Evolutionary conservation across 768 basidiomycete genomes (phyloP), one percentile per base, ranked within the genome.

Genomic region (Xerocomellus amylosporus): DNA sequence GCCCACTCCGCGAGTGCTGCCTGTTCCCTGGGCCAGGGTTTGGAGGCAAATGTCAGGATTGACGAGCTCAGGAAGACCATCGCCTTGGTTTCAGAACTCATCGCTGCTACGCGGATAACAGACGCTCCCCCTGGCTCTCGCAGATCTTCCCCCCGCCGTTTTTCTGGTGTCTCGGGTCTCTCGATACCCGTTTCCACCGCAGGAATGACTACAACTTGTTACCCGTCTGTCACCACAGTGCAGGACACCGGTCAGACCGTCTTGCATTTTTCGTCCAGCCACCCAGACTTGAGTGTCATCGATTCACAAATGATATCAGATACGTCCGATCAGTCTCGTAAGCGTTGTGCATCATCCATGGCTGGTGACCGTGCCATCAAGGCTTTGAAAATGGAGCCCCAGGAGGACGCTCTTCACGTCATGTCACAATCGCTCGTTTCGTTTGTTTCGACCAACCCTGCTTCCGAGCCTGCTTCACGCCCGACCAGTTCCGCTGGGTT

Each of bases 1-100:
- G 84, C 84, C 37, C 75, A 78, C 49, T 80, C 81, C 41, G 84
- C 82, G 40, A 80, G 77, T 39, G 74, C 75, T 37, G 78, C 78
- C 33, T 84, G 80, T 57, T 72, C 72, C 28, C 56, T 68, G 15
- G 77, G 70, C n/a, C 77, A 80, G 58, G 75, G 75, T 46, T 56
- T 73, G 8, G 77, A 79, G 60, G 79, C 80, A 7, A 74, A 74
- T 38, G 74, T 66, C 28, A 80, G 79, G 61, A 78, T 85, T 51
- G 80, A 78, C 62, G 77, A 83, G 54, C 75, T 85, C 61, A 82
- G 73, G 63, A 76, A 77, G 64, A 78, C 80, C 34, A 79, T 85
- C 49, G 69, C 73, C 5, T 68, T 79, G 51, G 81, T 83, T 26
- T 74, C 82, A 8, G 78, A 82, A 45, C 77, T 84, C 71, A 78